phyloP scores from a whole-genome alignment of 164 flowering plant genomes.

The Nymphaea thermarum region DNA sequence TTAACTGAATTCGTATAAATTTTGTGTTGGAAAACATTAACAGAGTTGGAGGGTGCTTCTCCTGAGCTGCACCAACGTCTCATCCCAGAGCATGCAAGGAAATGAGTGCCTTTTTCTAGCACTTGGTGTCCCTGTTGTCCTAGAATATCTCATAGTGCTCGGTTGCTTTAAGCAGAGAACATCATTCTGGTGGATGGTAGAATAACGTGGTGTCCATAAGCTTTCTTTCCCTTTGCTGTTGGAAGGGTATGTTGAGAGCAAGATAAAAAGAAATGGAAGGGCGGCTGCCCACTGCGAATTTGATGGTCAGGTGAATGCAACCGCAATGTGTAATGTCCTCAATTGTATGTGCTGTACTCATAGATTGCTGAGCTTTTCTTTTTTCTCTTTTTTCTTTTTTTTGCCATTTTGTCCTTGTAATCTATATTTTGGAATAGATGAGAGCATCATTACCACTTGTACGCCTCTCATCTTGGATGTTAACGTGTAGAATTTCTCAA shows the following conservation, averaged over 20 bases:
- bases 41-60: slow-evolving; percentile 52
- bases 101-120: slow-evolving; percentile 10
- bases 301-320: not conserved
- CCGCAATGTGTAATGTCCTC: not conserved
- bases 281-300: not conserved
- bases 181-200: not conserved
- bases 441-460: not conserved
- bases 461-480: not conserved
- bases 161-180: not conserved
- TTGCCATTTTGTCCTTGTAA: not conserved
- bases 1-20: not conserved
- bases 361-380: not conserved
- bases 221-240: not conserved
- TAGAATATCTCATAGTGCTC: not conserved
- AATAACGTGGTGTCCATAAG: not conserved
- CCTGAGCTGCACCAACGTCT: slow-evolving; percentile 56
- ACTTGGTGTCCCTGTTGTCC: not conserved
- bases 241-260: not conserved
- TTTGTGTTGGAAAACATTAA: not conserved
- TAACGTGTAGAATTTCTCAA: not conserved
- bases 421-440: not conserved
- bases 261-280: not conserved
- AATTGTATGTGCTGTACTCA: not conserved
- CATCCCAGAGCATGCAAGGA: slow-evolving; percentile 47
- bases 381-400: no score